These are phyloP conservation scores for Fusarium sp. DNA, from an alignment of 2,329 filamentous ascomycete genomes.

Conservation along the genomic window DNA sequence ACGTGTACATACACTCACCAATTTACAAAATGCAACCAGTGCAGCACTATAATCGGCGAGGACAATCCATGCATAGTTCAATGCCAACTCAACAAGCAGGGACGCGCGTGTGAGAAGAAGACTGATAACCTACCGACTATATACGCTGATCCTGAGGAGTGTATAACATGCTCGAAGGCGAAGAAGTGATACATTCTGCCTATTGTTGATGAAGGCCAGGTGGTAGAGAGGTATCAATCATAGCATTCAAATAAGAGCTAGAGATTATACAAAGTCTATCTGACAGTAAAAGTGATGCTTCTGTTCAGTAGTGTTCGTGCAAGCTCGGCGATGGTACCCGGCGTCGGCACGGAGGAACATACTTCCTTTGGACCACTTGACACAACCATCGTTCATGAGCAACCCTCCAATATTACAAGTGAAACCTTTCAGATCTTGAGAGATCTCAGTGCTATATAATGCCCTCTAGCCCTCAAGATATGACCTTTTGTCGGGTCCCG, in stretches of 20 bases:
- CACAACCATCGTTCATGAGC: neutral
- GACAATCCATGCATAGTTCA: neutral
- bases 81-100: neutral
- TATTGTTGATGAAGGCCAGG: neutral
- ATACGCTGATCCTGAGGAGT: neutral
- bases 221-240: neutral
- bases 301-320: neutral
- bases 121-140: neutral
- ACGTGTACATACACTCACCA: neutral
- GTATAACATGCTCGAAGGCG: neutral
- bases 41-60: neutral
- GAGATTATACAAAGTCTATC: neutral
- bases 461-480: neutral
- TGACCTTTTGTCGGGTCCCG: neutral
- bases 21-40: neutral
- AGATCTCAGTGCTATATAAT: neutral
- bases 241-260: neutral
- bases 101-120: neutral
- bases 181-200: neutral
- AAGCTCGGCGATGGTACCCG: neutral
- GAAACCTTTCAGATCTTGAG: neutral
- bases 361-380: neutral
- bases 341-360: neutral
- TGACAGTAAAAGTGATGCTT: neutral
- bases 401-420: neutral